Evolutionary conservation across 805 yeast genomes (phyloP).

Genomic region (Saturnispora hagleri): DNA sequence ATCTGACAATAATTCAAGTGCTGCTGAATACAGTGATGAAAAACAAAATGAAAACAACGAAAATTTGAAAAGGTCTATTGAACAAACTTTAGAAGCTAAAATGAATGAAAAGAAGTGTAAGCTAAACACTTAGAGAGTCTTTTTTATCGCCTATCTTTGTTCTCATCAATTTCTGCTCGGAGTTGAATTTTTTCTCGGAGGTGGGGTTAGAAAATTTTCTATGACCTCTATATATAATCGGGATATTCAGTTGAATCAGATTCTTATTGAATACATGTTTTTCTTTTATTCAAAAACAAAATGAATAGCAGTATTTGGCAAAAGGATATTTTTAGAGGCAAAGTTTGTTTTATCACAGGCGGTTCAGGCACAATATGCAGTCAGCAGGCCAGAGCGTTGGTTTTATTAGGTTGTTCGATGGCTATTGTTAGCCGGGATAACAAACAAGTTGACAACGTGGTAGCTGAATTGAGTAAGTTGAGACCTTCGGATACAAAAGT

Average conservation of each 20-base stretch:
- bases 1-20: background rate
- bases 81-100: background rate
- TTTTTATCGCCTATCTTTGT: background rate
- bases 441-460: constrained; percentile 58
- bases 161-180: background rate
- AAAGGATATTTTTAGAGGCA: constrained; percentile 65
- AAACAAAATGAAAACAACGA: background rate
- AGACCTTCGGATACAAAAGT: constrained; percentile 36
- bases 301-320: constrained; percentile 28
- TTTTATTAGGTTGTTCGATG: constrained; percentile 77
- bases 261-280: background rate
- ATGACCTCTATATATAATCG: background rate
- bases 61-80: no score
- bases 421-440: constrained; percentile 74
- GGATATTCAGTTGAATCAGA: background rate
- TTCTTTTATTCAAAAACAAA: background rate
- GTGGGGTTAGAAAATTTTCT: background rate
- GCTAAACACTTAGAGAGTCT: background rate
- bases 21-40: background rate
- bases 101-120: background rate
- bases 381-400: constrained; percentile 80
- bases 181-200: background rate
- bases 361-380: constrained; percentile 96
- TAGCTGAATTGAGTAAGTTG: constrained; percentile 58
- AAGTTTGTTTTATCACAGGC: constrained; percentile 87